Conservation (phyloP, 2,329 filamentous ascomycete genomes). For the Dryadomyces sulphureus region DNA sequence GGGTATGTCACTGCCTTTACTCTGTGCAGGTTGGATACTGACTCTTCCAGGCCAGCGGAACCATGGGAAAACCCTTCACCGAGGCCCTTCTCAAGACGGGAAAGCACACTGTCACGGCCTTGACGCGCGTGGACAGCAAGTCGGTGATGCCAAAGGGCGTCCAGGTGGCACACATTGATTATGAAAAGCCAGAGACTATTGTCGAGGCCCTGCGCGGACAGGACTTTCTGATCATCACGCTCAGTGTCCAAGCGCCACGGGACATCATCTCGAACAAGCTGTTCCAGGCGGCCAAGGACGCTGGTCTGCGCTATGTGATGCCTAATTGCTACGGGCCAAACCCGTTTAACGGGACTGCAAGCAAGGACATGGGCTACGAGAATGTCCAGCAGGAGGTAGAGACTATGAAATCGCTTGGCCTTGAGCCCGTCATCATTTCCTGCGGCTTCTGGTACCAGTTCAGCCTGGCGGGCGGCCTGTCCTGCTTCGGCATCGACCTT, state of each 20-base stretch:
- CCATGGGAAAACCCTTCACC: conserved; percentile 11
- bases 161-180: conserved; percentile 23
- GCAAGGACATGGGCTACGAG: conserved; percentile 14
- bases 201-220: conserved; percentile 9
- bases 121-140: conserved; percentile 29
- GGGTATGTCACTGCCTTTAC: no score
- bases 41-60: conserved; percentile 12
- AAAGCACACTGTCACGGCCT: conserved; percentile 32
- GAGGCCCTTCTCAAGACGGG: conserved; percentile 15
- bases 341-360: conserved; percentile 3
- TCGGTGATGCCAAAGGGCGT: conserved; percentile 24
- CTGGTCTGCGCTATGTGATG: conserved; percentile 28
- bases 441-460: conserved; percentile 39
- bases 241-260: conserved; percentile 14
- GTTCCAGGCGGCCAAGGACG: conserved; percentile 25
- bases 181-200: conserved; percentile 13
- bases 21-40: neutral
- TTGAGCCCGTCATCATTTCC: conserved; percentile 18
- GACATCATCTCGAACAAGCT: conserved; percentile 24
- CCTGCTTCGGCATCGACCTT: conserved; percentile 16
- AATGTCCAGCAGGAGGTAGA: conserved; percentile 6
- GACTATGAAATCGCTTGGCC: conserved; percentile 24
- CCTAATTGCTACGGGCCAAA: conserved; percentile 25
- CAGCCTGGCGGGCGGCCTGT: conserved; percentile 21
- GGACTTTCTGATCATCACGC: conserved; percentile 12